Conservation (phyloP, 2,329 filamentous ascomycete genomes). For the Phaeomoniella chlamydospora region DNA sequence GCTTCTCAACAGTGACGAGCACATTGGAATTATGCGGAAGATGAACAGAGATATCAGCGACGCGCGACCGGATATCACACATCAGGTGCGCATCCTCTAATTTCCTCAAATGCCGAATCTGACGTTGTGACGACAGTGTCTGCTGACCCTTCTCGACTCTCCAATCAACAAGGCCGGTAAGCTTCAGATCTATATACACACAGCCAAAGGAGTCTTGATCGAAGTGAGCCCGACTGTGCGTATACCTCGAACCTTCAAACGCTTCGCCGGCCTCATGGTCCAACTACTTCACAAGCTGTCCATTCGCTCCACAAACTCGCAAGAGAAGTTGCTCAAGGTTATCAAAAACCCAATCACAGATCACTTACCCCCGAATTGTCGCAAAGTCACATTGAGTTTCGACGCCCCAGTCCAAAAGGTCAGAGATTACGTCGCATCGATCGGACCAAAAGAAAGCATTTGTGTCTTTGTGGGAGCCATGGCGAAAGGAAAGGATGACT, state of each 20-base stretch:
- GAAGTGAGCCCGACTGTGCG: constrained; percentile 96
- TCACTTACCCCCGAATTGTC: constrained; percentile 89
- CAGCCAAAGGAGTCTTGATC: constrained; percentile 90
- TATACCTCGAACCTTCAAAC: constrained; percentile 96
- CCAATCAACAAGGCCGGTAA: constrained; percentile 97
- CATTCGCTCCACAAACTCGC: constrained; percentile 89
- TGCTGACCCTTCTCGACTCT: constrained; percentile 91
- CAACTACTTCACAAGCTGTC: constrained; percentile 90
- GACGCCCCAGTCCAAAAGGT: constrained; percentile 78
- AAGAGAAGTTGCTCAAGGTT: constrained; percentile 93
- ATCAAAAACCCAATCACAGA: constrained; percentile 98
- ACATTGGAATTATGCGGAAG: constrained; percentile 98
- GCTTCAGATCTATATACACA: constrained; percentile 97
- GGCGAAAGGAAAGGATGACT: constrained; percentile 93
- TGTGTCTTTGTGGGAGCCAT: constrained; percentile 97
- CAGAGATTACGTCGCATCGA: constrained; percentile 70
- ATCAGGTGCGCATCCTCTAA: constrained; percentile 57
- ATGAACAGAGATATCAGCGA: constrained; percentile 99
- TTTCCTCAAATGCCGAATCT: constrained; percentile 6
- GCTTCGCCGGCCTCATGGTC: constrained; percentile 96
- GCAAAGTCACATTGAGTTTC: constrained; percentile 93
- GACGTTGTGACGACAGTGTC: constrained; percentile 48
- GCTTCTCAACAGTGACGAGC: constrained; percentile 94
- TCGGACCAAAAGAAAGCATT: constrained; percentile 76
- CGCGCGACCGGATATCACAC: constrained; percentile 91